Evolutionary conservation across 768 basidiomycete species (phyloP), one percentile per base, ranked within the genome.

Genomic region (Tylopilus cervinicoccineus): DNA sequence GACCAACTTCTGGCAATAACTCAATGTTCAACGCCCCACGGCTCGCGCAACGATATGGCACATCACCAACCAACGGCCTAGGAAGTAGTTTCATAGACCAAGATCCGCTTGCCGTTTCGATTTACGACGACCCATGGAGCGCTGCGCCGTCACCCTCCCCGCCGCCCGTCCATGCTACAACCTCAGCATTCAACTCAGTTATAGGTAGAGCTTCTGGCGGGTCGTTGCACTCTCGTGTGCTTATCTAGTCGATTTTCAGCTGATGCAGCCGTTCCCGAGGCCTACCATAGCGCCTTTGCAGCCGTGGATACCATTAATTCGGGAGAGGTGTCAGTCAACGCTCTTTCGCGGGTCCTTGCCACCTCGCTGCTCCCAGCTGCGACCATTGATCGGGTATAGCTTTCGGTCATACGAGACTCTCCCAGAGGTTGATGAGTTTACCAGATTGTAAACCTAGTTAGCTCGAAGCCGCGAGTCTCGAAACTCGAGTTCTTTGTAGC

Each of bases 401-500:
- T 51, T 17, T 32, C 39, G 3, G 14, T 23, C 37, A 6, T 37
- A 36, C 16, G 24, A 22, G 16, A 31, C 24, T 8, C 12, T 41
- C 23, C 5, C 26, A 23, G 36, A 37, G 6, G 20, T 43, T 57
- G 40, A 61, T 37, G 42, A 38, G 51, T 37, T 17, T 37, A 24
- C 38, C 45, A 94, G 92, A 94, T 97, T 58, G 86, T 96, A 47
- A 92, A 88, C 66, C 74, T 94, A 19, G 91, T 93, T 44, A 89
- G 88, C 67, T 84, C 85, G 28, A 78, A 78, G 50, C 77, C 88
- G 37, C 77, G 84, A 43, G 86, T 97, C 31, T 89, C 90, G 8
- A 89, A 83, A 56, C 80, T 86, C 48, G 93, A 97, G 62, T 94
- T 95, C 72, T 94, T 88, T 64, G 88, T 94, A 11, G 89, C 92